phyloP scores from a whole-genome alignment of 192 early-diverging fungal species.

The Rhizoclosmatium globosum region DNA sequence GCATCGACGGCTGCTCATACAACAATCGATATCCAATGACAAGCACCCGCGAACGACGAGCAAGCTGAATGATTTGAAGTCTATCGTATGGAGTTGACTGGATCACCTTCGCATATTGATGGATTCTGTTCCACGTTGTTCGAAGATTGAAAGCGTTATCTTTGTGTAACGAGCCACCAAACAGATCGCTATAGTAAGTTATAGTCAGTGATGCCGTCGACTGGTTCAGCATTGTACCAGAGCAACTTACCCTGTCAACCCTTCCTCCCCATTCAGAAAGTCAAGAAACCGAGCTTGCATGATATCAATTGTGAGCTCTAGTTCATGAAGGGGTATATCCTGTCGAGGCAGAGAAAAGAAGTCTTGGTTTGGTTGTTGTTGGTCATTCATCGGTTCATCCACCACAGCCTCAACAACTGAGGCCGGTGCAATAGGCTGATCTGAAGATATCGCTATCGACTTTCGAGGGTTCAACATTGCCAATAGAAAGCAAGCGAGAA shows the following conservation, averaged over 20 bases:
- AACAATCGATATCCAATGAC: not conserved
- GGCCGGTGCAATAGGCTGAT: no score
- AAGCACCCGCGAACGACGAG: not conserved
- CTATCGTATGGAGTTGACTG: conserved; percentile 22
- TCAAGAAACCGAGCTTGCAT: conserved; percentile 34
- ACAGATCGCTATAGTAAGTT: not conserved
- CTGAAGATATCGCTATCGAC: no score
- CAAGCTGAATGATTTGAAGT: conserved; percentile 8
- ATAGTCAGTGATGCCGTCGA: not conserved
- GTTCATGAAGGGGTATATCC: no score
- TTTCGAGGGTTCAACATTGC: no score
- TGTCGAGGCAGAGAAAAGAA: no score
- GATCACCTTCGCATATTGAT: conserved; percentile 17
- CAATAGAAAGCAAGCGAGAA: no score
- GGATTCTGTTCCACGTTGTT: conserved; percentile 23
- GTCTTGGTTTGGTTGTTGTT: no score
- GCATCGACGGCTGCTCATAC: not conserved
- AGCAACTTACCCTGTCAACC: not conserved
- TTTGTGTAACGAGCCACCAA: conserved; percentile 27
- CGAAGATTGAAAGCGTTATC: not conserved
- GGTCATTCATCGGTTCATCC: no score
- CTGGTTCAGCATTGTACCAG: not conserved
- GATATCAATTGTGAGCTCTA: conserved; percentile 9
- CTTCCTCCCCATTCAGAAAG: conserved; percentile 34
- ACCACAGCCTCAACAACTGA: no score